Conservation (phyloP, 179 eudicot species). For the Vitellaria paradoxa region DNA sequence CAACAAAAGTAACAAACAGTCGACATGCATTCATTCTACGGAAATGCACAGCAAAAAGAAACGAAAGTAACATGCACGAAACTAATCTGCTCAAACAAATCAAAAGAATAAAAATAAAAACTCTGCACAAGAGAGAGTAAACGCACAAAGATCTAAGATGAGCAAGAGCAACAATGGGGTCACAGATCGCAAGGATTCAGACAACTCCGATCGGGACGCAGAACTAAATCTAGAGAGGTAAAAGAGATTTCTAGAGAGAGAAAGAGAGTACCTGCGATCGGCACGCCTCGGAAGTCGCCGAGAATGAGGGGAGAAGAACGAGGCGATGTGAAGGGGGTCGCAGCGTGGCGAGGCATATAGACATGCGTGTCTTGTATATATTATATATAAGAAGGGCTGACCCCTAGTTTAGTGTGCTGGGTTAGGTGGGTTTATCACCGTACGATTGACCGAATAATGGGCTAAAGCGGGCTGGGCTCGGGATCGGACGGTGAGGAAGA, state of each 20-base stretch:
- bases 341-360: background rate
- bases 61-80: no score
- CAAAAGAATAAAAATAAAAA: no score
- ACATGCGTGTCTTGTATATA: background rate
- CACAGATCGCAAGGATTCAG: background rate
- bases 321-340: background rate
- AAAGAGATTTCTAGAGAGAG: background rate
- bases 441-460: background rate
- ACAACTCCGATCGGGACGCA: background rate
- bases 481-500: background rate
- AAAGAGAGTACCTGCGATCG: slow-evolving; percentile 3
- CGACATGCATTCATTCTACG: no score
- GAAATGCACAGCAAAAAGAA: no score
- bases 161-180: no score
- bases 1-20: no score
- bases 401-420: background rate
- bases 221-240: background rate
- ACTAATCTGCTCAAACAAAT: no score
- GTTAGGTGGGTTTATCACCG: no score
- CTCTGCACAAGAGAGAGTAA: no score
- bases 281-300: slow-evolving; percentile 6
- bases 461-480: background rate
- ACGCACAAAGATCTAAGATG: no score
- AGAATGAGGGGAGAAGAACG: background rate
- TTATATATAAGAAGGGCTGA: background rate